phyloP scores from a whole-genome alignment of 1,284 basidiomycete species.

The Mycosarcoma maydis region DNA sequence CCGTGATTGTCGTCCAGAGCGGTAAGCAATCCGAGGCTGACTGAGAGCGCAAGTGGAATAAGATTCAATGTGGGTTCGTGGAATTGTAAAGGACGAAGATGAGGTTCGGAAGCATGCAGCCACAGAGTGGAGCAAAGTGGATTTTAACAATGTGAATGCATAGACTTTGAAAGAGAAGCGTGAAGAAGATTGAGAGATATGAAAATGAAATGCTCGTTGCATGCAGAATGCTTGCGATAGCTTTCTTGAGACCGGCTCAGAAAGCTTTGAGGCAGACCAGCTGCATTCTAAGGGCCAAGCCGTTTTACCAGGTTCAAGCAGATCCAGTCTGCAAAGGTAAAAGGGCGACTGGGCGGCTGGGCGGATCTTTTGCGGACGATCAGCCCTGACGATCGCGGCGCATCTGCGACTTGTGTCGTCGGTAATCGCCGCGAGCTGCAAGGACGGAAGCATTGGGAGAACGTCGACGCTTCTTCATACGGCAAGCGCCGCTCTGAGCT shows the following conservation, averaged over 20 bases:
- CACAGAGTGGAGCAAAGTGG: background rate
- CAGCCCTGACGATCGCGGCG: constrained; percentile 7
- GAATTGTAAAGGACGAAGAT: no score
- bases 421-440: constrained; percentile 20
- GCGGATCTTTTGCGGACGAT: background rate
- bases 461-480: constrained; percentile 31
- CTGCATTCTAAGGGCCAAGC: no score
- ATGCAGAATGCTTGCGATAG: background rate
- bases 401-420: constrained; percentile 11
- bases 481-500: constrained; percentile 7
- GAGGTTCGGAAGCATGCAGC: no score
- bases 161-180: background rate
- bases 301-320: no score
- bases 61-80: no score
- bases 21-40: no score
- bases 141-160: background rate
- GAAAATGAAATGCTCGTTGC: background rate
- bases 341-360: background rate
- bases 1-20: no score
- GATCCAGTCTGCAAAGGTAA: constrained; percentile 4
- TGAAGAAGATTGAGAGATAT: no score
- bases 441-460: constrained; percentile 16
- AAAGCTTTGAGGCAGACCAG: background rate
- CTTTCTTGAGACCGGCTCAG: constrained; percentile 3
- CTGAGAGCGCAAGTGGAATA: no score